phyloP scores from a whole-genome alignment of 129 eudicot species.

The Saposhnikovia divaricata region DNA sequence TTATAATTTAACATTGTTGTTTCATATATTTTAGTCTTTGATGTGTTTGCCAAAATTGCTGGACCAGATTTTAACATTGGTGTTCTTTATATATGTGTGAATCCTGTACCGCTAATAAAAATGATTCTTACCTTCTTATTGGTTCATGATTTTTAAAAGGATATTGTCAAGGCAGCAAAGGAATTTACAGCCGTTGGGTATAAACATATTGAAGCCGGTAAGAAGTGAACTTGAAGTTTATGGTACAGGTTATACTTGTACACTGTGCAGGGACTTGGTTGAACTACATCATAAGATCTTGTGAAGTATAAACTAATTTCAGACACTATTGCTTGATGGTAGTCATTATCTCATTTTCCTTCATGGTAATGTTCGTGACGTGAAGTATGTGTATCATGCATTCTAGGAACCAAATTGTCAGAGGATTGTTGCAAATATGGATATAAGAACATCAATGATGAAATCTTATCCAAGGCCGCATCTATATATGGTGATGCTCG shows the following conservation, averaged over 20 bases:
- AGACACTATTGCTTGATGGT: not conserved
- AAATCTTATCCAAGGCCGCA: conserved; percentile 76
- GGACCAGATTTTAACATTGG: too few species aligned
- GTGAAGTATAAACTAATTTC: too few species aligned
- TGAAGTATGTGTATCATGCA: conserved; percentile 6
- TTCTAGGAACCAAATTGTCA: conserved; percentile 77
- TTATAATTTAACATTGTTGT: too few species aligned
- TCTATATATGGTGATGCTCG: conserved; percentile 96
- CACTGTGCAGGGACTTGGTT: not conserved
- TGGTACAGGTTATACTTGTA: not conserved
- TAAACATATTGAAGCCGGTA: conserved; percentile 92
- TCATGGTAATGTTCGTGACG: not conserved
- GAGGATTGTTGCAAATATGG: conserved; percentile 93
- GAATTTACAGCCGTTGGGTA: conserved; percentile 82
- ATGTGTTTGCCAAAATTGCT: too few species aligned
- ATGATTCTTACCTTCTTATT: not conserved
- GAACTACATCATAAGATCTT: not conserved
- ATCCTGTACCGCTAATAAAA: not conserved
- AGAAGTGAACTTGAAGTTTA: conserved; percentile 16
- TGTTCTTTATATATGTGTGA: not conserved
- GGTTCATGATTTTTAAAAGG: conserved; percentile 83
- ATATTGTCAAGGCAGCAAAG: conserved; percentile 84
- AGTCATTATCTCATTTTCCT: not conserved
- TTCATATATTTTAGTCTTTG: too few species aligned
- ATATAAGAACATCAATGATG: conserved; percentile 66